phyloP scores from a whole-genome alignment of 352 stramenopile genomes.

The Pythium diclinum region DNA sequence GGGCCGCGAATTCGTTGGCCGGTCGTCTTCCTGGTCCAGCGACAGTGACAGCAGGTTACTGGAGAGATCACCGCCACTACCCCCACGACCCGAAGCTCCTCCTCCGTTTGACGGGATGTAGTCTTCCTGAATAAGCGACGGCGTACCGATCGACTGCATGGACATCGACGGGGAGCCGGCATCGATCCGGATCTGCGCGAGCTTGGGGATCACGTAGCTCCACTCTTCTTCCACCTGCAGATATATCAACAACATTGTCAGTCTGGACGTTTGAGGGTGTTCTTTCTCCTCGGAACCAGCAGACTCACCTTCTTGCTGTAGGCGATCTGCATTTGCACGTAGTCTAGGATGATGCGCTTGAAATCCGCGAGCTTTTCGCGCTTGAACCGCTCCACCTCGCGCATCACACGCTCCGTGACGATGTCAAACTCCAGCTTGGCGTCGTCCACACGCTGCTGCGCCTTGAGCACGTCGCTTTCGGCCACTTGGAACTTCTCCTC shows the following conservation, averaged over 20 bases:
- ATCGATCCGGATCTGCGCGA: constrained; percentile 74
- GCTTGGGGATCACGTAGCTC: constrained; percentile 70
- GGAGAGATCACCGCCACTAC: constrained; percentile 34
- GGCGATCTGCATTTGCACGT: constrained; percentile 96
- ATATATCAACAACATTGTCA: too few species aligned
- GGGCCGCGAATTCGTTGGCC: constrained; percentile 17
- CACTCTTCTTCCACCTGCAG: constrained; percentile 70
- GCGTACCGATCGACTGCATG: constrained; percentile 35
- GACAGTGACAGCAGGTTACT: constrained; percentile 56
- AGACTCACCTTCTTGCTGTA: constrained; percentile 90
- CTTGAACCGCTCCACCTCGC: constrained; percentile 98
- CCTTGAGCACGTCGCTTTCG: constrained; percentile 66
- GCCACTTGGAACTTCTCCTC: constrained; percentile 90
- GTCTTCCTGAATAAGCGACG: constrained; percentile 60
- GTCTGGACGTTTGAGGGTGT: too few species aligned
- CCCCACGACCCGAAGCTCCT: not conserved
- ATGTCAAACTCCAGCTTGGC: constrained; percentile 93
- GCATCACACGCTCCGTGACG: constrained; percentile 91
- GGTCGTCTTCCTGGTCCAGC: constrained; percentile 32
- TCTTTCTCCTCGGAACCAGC: too few species aligned
- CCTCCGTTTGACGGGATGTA: constrained; percentile 56
- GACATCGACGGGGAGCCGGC: constrained; percentile 33
- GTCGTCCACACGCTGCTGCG: constrained; percentile 84
- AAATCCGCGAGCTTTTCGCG: constrained; percentile 94
- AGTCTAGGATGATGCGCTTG: constrained; percentile 94